Percentiles rank a stretch among this genome's conserved stretches.
These are phyloP conservation scores for Russula sp. DNA, from an alignment of 768 basidiomycete genomes.

Conservation along the genomic window DNA sequence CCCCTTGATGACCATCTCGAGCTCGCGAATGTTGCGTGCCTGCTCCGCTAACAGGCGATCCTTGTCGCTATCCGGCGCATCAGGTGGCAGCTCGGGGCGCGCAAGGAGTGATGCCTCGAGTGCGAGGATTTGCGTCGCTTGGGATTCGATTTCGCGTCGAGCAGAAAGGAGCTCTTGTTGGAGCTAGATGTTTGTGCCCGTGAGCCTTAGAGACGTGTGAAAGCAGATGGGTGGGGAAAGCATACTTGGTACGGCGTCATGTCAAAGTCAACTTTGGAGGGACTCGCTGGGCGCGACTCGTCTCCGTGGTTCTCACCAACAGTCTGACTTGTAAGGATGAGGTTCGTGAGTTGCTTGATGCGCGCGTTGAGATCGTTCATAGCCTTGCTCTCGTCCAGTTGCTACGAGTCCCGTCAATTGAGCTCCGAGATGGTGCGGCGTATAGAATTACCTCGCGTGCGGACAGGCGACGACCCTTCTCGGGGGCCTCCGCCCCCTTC, in stretches of 20 bases:
- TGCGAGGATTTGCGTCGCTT: slow-evolving; percentile 77
- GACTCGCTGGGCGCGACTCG: slow-evolving; percentile 74
- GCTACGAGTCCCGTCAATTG: slow-evolving; percentile 36
- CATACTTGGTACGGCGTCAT: slow-evolving; percentile 78
- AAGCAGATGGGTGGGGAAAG: neutral
- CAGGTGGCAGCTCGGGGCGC: slow-evolving; percentile 58
- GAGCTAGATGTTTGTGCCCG: slow-evolving; percentile 39
- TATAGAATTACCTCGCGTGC: slow-evolving; percentile 38
- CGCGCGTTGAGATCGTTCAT: slow-evolving; percentile 77
- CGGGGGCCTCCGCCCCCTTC: slow-evolving; percentile 45
- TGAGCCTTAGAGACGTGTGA: neutral
- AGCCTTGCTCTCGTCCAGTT: slow-evolving; percentile 80
- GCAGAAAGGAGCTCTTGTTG: slow-evolving; percentile 85
- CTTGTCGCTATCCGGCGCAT: slow-evolving; percentile 66
- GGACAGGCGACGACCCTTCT: slow-evolving; percentile 37
- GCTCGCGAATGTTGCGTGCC: slow-evolving; percentile 66
- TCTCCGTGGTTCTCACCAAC: slow-evolving; percentile 64
- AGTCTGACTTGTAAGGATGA: slow-evolving; percentile 80
- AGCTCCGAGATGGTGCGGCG: neutral
- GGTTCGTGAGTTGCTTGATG: slow-evolving; percentile 76
- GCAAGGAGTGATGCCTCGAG: slow-evolving; percentile 72
- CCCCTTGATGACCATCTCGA: slow-evolving; percentile 64
- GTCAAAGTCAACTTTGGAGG: slow-evolving; percentile 85
- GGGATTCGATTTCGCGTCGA: slow-evolving; percentile 70
- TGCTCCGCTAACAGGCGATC: slow-evolving; percentile 70